phyloP scores from a whole-genome alignment of 495 filamentous ascomycete genomes.

The Neurospora sp. region DNA sequence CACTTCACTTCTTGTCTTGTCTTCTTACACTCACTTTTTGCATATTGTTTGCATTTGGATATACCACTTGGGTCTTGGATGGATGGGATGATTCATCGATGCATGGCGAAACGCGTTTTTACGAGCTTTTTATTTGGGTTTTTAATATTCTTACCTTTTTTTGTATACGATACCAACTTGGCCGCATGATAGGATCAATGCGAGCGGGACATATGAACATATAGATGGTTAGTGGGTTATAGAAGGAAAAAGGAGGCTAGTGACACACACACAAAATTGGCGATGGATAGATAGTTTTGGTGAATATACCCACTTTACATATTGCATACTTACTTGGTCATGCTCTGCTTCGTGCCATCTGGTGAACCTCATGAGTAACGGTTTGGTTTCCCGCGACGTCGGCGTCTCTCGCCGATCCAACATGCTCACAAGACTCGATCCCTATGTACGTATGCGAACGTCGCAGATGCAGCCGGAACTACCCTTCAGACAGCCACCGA shows the following conservation, averaged over 20 bases:
- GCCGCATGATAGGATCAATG: neutral
- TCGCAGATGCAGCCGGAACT: neutral
- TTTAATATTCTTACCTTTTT: neutral
- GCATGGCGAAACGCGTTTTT: neutral
- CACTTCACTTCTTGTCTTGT: neutral
- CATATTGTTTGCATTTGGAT: neutral
- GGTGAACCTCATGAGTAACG: no score
- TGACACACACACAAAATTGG: neutral
- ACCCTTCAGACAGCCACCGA: neutral
- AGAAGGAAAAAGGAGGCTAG: neutral
- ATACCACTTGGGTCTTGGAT: neutral
- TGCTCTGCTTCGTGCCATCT: no score
- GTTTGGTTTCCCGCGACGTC: no score
- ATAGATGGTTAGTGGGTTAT: neutral
- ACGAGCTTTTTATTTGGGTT: neutral
- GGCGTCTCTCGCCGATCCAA: no score
- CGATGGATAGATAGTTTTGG: neutral
- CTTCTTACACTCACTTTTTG: neutral
- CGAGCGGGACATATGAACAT: neutral
- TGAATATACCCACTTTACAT: neutral
- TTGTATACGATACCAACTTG: neutral
- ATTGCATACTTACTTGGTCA: neutral
- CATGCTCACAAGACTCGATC: neutral
- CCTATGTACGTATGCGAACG: neutral
- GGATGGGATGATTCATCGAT: neutral